These are phyloP conservation scores for Sporothrix globosa DNA, from an alignment of 2,329 filamentous ascomycete genomes.

Conservation along the genomic window DNA sequence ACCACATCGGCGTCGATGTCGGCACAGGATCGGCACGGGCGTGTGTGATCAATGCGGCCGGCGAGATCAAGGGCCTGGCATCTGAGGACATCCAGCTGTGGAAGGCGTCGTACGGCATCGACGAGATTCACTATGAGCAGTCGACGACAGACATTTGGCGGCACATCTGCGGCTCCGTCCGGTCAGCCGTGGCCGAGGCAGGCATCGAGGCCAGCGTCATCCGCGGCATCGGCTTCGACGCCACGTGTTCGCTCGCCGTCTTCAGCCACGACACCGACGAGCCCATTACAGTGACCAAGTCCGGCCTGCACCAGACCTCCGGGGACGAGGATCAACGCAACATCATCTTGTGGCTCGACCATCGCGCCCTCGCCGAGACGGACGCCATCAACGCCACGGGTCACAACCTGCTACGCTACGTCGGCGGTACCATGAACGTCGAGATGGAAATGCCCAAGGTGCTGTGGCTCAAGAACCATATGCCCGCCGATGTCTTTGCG, in stretches of 20 bases:
- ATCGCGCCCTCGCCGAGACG: constrained; percentile 87
- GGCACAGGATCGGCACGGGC: constrained; percentile 94
- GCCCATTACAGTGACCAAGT: constrained; percentile 82
- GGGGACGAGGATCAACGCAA: constrained; percentile 84
- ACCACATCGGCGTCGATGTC: constrained; percentile 87
- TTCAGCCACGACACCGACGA: constrained; percentile 88
- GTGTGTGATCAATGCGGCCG: constrained; percentile 89
- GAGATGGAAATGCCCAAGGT: constrained; percentile 99
- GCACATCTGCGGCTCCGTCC: constrained; percentile 87
- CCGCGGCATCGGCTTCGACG: constrained; percentile 93
- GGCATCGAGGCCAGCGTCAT: constrained; percentile 75
- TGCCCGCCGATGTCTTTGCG: constrained; percentile 87
- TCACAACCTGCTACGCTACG: constrained; percentile 92
- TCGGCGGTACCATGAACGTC: constrained; percentile 97
- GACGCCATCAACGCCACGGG: constrained; percentile 89
- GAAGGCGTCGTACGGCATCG: constrained; percentile 73
- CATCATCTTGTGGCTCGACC: constrained; percentile 96
- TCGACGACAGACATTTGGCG: constrained; percentile 96
- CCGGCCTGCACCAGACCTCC: constrained; percentile 64
- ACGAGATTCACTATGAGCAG: constrained; percentile 73
- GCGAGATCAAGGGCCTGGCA: constrained; percentile 79
- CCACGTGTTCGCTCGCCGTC: constrained; percentile 95
- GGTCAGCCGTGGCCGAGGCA: constrained; percentile 78
- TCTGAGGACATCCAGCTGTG: constrained; percentile 78
- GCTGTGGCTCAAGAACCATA: constrained; percentile 97